Evolutionary conservation across 169 alveolate species (phyloP).

Genomic region (Cystoisospora suis): DNA sequence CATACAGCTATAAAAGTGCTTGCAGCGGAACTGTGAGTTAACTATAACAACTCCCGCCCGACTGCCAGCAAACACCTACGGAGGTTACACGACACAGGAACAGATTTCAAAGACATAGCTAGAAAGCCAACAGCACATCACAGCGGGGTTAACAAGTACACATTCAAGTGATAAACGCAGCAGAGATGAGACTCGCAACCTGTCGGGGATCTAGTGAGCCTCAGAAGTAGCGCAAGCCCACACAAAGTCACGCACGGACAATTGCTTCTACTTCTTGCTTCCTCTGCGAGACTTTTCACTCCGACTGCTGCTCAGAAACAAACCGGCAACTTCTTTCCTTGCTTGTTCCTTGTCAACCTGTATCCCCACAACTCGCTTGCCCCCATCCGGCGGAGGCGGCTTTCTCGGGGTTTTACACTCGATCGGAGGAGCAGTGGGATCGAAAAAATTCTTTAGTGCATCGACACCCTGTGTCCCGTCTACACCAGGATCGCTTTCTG

Average conservation of each 20-base stretch:
- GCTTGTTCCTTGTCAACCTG: constrained; percentile 15
- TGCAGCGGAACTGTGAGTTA: too few species aligned
- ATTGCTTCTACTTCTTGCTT: neutral
- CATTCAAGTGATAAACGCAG: too few species aligned
- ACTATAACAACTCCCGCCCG: too few species aligned
- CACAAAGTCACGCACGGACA: neutral
- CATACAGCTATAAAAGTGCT: too few species aligned
- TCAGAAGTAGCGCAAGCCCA: neutral
- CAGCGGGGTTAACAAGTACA: too few species aligned
- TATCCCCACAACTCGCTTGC: neutral
- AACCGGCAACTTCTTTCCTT: neutral
- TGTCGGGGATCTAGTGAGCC: neutral
- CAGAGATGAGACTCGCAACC: too few species aligned
- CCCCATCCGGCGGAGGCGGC: constrained; percentile 4
- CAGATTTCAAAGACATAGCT: too few species aligned
- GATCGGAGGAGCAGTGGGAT: constrained; percentile 11
- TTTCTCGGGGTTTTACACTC: neutral
- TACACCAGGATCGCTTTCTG: neutral
- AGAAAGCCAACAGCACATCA: too few species aligned
- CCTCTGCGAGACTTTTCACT: too few species aligned
- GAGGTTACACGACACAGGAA: too few species aligned
- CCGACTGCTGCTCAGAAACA: neutral
- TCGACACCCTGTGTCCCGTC: too few species aligned
- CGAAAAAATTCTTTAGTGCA: constrained; percentile 1
- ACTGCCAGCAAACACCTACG: too few species aligned